Evolutionary conservation across 139 green algal genomes (phyloP), one percentile per base, ranked within the genome.

Genomic region (Coccomyxa sp.): DNA sequence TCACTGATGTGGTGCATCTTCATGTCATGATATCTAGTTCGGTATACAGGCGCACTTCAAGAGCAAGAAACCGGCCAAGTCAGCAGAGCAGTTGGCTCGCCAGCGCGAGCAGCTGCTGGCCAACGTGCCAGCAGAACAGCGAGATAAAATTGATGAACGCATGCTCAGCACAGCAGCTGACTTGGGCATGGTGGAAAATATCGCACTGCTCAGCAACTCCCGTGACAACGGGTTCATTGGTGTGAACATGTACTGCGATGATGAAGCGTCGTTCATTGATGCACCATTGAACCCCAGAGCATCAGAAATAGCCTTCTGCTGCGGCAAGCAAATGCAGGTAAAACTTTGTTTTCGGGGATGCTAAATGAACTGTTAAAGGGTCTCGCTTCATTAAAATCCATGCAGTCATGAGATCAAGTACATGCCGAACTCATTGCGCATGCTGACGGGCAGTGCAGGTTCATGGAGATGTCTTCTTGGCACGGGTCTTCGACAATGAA

Each of bases 241-340:
- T 1, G 92, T 98, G 77, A 97, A 97, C 88, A 87, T 98, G 89
- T 97, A 97, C 86, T 91, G 89, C 77, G 95, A 97, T 81, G 95
- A 98, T 80, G 88, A 94, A 76, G 92, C 89, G 45, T 58, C 15
- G 74, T 83, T 95, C 79, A 93, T 92, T 75, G 84, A 90, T 28
- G 88, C 94, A 77, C 89, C 89, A 14, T 16, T 83, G 81, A 98
- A 98, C 87, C 28, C 81, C 59, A 87, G 95, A 0, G 95, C 95
- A 15, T 92, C 87, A 18, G 87, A 92, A 17, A 92, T 98, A 21
- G 89, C 94, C 18, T 68, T 81, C 60, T 90, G 82, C 82, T 94
- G 89, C 77, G 95, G 93, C n/a, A 90, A 91, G 60, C 82, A 88
- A 23, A 81, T 95, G 25, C 82, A 97, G 86, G 94, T 95, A 51